Conservation (phyloP, 306 rosid genomes). For the Spatholobus suberectus region DNA sequence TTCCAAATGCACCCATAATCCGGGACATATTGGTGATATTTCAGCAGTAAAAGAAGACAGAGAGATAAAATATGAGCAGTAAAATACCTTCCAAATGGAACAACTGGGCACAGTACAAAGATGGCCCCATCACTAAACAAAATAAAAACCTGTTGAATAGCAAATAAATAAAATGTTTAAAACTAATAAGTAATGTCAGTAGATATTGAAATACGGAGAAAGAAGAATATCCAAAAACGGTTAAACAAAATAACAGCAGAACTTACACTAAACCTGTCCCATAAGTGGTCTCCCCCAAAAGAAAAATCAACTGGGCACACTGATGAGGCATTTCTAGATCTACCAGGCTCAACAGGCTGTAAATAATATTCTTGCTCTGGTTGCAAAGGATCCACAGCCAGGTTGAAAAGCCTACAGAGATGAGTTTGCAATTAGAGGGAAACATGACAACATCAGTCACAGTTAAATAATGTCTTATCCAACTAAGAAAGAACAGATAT, state of each 20-base stretch:
- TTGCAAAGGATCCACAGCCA: constrained; percentile 75
- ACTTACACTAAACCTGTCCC: constrained; percentile 97
- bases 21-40: constrained; percentile 15
- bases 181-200: constrained; percentile 15
- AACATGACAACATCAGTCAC: constrained; percentile 21
- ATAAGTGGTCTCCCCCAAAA: constrained; percentile 93
- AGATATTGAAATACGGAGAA: constrained; percentile 24
- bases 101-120: constrained; percentile 86
- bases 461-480: neutral
- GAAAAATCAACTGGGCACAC: constrained; percentile 91
- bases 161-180: constrained; percentile 21
- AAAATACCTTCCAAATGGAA: constrained; percentile 94
- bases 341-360: constrained; percentile 82
- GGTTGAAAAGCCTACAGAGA: constrained; percentile 80
- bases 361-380: constrained; percentile 97
- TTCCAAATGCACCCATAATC: neutral
- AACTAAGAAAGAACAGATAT: constrained; percentile 30
- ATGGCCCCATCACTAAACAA: constrained; percentile 82
- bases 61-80: constrained; percentile 13
- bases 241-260: constrained; percentile 36
- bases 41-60: neutral
- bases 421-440: constrained; percentile 19
- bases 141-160: constrained; percentile 78
- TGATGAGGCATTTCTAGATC: constrained; percentile 83
- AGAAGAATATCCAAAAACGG: constrained; percentile 11